Conservation (phyloP, 2,329 filamentous ascomycete genomes). For the Dactylellina cionopaga region DNA sequence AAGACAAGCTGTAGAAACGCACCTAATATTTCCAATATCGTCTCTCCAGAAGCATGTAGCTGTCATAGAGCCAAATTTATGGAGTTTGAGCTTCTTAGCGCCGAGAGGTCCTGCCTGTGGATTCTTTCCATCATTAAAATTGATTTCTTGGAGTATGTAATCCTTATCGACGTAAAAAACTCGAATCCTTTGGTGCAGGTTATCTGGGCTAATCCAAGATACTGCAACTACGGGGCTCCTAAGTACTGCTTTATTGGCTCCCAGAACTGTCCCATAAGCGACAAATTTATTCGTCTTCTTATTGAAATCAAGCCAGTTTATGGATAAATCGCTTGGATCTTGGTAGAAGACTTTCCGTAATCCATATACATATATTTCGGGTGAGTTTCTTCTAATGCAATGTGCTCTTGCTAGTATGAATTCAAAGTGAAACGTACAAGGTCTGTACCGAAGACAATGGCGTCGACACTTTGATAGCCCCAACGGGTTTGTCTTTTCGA, state of each 20-base stretch:
- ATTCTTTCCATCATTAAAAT: background rate
- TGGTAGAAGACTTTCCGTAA: background rate
- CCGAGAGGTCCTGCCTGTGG: background rate
- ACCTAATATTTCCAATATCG: background rate
- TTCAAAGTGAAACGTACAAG: too few species aligned
- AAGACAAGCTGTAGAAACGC: too few species aligned
- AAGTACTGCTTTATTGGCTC: background rate
- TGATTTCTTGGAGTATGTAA: background rate
- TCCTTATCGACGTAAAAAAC: background rate
- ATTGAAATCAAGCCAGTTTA: background rate
- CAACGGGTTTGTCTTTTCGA: background rate
- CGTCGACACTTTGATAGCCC: background rate
- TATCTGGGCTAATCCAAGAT: background rate
- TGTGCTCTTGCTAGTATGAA: too few species aligned
- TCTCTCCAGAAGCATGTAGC: background rate
- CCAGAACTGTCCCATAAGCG: background rate
- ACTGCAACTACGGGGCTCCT: background rate
- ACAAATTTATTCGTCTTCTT: background rate
- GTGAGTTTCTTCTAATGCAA: too few species aligned
- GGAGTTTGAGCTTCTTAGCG: background rate
- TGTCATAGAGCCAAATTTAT: background rate
- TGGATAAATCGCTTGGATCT: background rate
- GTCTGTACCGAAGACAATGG: background rate
- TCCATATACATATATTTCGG: too few species aligned
- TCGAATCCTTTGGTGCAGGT: background rate